These are phyloP conservation scores for Cryptosporidium baileyi DNA, from an alignment of 169 alveolate species.

Conservation along the genomic window DNA sequence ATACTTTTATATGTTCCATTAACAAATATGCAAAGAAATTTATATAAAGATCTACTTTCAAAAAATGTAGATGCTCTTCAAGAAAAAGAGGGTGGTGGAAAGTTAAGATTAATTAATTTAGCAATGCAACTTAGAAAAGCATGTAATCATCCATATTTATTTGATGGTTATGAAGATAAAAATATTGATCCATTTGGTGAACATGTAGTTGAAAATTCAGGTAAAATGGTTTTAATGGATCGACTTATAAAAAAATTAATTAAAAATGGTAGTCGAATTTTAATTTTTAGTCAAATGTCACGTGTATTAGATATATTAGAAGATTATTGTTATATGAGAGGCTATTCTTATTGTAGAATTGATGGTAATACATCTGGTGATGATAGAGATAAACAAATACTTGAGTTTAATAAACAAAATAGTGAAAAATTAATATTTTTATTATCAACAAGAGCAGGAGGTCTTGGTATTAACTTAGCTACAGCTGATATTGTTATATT, in stretches of 20 bases:
- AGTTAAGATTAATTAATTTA: slow-evolving; percentile 93
- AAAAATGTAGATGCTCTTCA: slow-evolving; percentile 75
- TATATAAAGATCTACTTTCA: slow-evolving; percentile 90
- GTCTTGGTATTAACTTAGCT: slow-evolving; percentile 95
- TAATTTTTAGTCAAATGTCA: slow-evolving; percentile 92
- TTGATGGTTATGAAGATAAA: slow-evolving; percentile 90
- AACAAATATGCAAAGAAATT: slow-evolving; percentile 91
- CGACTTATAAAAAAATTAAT: slow-evolving; percentile 81
- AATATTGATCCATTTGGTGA: slow-evolving; percentile 87
- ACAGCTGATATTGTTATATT: slow-evolving; percentile 96
- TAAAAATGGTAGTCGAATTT: slow-evolving; percentile 82
- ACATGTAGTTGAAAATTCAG: slow-evolving; percentile 88
- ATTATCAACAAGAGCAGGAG: slow-evolving; percentile 96
- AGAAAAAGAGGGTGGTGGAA: slow-evolving; percentile 80
- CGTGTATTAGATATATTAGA: slow-evolving; percentile 92
- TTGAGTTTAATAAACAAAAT: slow-evolving; percentile 87
- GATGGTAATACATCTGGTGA: slow-evolving; percentile 97
- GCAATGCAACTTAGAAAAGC: slow-evolving; percentile 98
- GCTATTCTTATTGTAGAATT: slow-evolving; percentile 91
- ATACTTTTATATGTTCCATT: slow-evolving; percentile 87
- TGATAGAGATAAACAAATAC: slow-evolving; percentile 91
- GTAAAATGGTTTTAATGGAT: slow-evolving; percentile 90
- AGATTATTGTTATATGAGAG: slow-evolving; percentile 92
- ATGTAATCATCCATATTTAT: slow-evolving; percentile 96
- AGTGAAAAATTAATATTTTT: slow-evolving; percentile 90